A percentile compares a stretch with the other conserved stretches of the same genome.
These are phyloP conservation scores for Scalesia atractyloides DNA, from an alignment of 129 eudicot genomes.

Conservation along the genomic window DNA sequence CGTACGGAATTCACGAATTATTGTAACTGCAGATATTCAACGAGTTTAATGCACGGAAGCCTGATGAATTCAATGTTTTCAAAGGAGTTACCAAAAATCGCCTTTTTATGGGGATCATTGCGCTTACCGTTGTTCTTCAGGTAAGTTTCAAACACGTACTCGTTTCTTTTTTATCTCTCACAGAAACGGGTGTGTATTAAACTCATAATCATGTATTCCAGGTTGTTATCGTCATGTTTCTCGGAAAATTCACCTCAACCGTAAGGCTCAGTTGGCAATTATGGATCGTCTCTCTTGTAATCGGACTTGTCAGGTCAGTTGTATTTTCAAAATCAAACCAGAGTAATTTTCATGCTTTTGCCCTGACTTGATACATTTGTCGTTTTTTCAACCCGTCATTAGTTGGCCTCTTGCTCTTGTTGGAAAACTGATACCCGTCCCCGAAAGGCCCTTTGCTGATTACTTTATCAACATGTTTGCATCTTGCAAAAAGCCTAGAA, in stretches of 20 bases:
- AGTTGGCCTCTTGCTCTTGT: constrained; percentile 70
- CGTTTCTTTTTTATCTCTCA: neutral
- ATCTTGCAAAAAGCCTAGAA: constrained; percentile 21
- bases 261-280: constrained; percentile 81
- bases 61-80: constrained; percentile 77
- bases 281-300: constrained; percentile 75
- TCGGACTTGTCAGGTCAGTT: constrained; percentile 76
- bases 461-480: constrained; percentile 28
- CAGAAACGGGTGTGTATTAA: neutral
- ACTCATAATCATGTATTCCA: constrained; percentile 19
- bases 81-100: constrained; percentile 70
- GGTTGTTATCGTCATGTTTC: constrained; percentile 78
- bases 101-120: constrained; percentile 81
- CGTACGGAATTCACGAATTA: neutral
- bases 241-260: constrained; percentile 78
- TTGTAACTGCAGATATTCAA: constrained; percentile 59
- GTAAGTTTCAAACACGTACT: constrained; percentile 28
- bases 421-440: constrained; percentile 61
- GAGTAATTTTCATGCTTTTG: neutral
- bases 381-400: neutral
- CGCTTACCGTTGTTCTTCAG: constrained; percentile 67
- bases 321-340: neutral
- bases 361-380: neutral
- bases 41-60: constrained; percentile 91
- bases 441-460: constrained; percentile 49